Base-by-base conservation (phyloP, 768 basidiomycete species). In the Russula compacta region DNA sequence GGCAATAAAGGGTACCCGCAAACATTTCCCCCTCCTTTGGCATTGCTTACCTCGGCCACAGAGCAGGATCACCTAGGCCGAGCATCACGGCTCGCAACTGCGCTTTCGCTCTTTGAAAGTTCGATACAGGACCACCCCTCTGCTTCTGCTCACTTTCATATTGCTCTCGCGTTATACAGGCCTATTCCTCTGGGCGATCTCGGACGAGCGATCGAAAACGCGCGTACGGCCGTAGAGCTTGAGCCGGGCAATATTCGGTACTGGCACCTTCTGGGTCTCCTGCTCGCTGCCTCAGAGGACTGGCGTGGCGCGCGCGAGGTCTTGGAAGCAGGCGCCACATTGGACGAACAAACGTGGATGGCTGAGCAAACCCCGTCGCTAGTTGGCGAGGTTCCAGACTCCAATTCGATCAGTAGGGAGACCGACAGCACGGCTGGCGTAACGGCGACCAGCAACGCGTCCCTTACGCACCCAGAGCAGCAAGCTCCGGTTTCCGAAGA, bases 241-340 rank as follows among this genome's bases (percentile, higher is more conserved):
- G 83, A 86, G 35, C 76, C 86, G 0, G 73, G 71, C 36, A 79
- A 82, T 61, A 71, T 89, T 29, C 80, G 90, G 44, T 87, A 89
- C 56, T 98, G 94, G 95, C 95, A 98, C 72, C 80, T 98, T 15
- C 78, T 98, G 0, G 92, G 89, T 0, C 74, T 98, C 5, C 72
- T 95, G 11, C 77, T 95, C n/a, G 84, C 85, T 0, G 86, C 88
- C 9, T 75, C 78, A 33, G 90, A 87, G 64, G 85, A 92, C 65
- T 92, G 91, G 89, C 73, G 73, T 38, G 88, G 85, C 11, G 92
- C 95, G 0, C 75, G 75, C 36, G 83, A 84, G 61, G 84, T 94
- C 4, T 72, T 95, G 42, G 89, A 93, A 56, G 77, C 84, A n/a
- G 95, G 89, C 29, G 80, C 86, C 2, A 81, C 73, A 3, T 69